Evolutionary conservation across 2,329 filamentous ascomycete species (phyloP).

Genomic region (Pestalotiopsis sp.): DNA sequence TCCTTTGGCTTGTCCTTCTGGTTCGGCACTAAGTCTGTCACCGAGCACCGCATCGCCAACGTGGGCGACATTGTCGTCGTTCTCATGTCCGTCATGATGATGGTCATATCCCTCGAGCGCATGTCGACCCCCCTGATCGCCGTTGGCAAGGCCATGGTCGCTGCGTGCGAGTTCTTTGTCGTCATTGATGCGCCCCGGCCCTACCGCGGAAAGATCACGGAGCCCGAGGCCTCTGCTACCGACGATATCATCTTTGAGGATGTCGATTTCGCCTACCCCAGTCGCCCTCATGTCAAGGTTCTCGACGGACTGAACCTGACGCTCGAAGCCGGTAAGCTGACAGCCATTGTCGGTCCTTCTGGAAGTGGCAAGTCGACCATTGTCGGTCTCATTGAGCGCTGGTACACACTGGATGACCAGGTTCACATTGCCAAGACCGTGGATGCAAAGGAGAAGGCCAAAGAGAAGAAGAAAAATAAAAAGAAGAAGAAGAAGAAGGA

Average conservation of each 20-base stretch:
- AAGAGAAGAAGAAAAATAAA: constrained; percentile 35
- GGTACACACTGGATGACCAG: constrained; percentile 66
- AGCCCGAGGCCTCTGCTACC: constrained; percentile 50
- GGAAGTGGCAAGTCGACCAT: constrained; percentile 78
- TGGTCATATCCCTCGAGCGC: constrained; percentile 58
- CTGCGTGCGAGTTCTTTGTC: constrained; percentile 60
- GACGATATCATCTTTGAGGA: constrained; percentile 63
- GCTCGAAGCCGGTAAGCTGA: constrained; percentile 67
- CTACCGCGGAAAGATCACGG: constrained; percentile 41
- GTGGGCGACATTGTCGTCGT: constrained; percentile 60
- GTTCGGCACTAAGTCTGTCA: constrained; percentile 59
- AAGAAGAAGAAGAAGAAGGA: constrained; percentile 31
- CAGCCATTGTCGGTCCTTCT: constrained; percentile 74
- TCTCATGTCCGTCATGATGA: constrained; percentile 61
- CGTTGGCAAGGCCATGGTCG: constrained; percentile 58
- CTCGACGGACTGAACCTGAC: constrained; percentile 60
- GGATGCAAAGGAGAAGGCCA: constrained; percentile 47
- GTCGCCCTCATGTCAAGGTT: constrained; percentile 64
- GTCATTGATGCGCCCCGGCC: constrained; percentile 54
- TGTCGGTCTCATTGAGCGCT: constrained; percentile 70
- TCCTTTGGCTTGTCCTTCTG: constrained; percentile 64
- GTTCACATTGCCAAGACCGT: constrained; percentile 53
- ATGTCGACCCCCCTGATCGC: constrained; percentile 63
- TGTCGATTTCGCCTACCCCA: constrained; percentile 76
- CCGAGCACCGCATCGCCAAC: constrained; percentile 47